Evolutionary conservation across 2,329 filamentous ascomycete species (phyloP), one percentile per base, ranked within the genome.

Genomic region (Aspergillus chevalieri): DNA sequence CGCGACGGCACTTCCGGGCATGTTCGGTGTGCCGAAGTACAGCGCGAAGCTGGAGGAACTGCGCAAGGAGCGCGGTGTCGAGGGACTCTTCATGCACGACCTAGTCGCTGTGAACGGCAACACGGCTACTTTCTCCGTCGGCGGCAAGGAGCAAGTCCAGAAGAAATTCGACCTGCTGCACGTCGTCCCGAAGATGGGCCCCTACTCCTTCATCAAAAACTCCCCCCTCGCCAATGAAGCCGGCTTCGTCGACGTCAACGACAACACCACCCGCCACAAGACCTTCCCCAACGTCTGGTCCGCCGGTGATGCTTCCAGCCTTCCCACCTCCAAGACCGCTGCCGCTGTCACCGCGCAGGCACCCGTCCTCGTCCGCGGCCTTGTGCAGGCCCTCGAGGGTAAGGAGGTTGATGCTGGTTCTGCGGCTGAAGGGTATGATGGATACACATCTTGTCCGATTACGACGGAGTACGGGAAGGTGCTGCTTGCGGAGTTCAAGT

Each of bases 401-500:
- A 73, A 75, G 56, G 61, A 70, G 8, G 64, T 68, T 0, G 66
- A 76, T 17, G 17, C 9, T 30, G 26, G 26, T 8, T 30, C 26
- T 30, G 26, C 26, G 26, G 26, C 26, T 30, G 69, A 69, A 0
- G 56, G 54, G 1, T 81, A 81, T 49, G 77, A 81, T 52, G 78
- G 78, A 2, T 81, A 81, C 64, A 78, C 78, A 4, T 80, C 77
- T 0, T 81, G 78, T 57, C 78, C 78, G 4, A 68, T 81, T 2
- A 42, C 74, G 51, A 80, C 77, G 1, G 73, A 82, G 56, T 81
- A 83, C 53, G 78, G 79, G 51, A 83, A 84, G 68, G 79, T 85
- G 1, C 69, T 85, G 17, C 75, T 85, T 7, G 80, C 80, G 0
- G 82, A 85, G 63, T 85, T 85, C 71, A 83, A 81, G 68, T 85